phyloP scores from a whole-genome alignment of 1,284 basidiomycete genomes.

The Boletellus sp. region DNA sequence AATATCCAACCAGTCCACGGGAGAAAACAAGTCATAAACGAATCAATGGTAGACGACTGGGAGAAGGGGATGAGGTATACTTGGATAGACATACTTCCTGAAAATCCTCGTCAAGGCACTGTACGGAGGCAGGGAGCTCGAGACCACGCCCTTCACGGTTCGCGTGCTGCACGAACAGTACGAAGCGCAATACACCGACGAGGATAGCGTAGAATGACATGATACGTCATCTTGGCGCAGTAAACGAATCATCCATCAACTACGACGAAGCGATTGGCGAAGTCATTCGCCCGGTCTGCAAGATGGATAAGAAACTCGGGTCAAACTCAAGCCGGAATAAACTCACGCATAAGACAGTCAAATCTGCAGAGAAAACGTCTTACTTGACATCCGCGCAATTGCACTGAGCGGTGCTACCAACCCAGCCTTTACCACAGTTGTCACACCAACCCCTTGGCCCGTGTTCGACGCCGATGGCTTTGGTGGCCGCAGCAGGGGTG shows the following conservation, averaged over 20 bases:
- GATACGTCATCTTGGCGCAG: constrained; percentile 29
- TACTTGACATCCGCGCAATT: constrained; percentile 69
- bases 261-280: constrained; percentile 36
- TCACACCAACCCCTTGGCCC: constrained; percentile 69
- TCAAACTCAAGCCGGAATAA: background rate
- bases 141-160: constrained; percentile 60
- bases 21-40: constrained; percentile 2
- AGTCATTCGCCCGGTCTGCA: constrained; percentile 29
- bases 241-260: constrained; percentile 41
- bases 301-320: constrained; percentile 5
- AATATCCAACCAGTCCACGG: constrained; percentile 18
- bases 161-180: constrained; percentile 49
- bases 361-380: constrained; percentile 10
- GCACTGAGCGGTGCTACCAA: constrained; percentile 56
- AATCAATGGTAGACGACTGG: background rate
- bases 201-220: constrained; percentile 43
- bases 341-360: constrained; percentile 26
- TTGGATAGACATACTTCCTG: constrained; percentile 23
- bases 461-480: constrained; percentile 59
- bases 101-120: constrained; percentile 33
- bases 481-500: constrained; percentile 39
- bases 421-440: constrained; percentile 65
- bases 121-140: constrained; percentile 34
- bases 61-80: constrained; percentile 7
- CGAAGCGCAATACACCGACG: constrained; percentile 58